Percentiles rank a stretch among this genome's conserved stretches.
These are phyloP conservation scores for Cercospora brassicicola DNA, from an alignment of 2,329 filamentous ascomycete species.

Conservation along the genomic window DNA sequence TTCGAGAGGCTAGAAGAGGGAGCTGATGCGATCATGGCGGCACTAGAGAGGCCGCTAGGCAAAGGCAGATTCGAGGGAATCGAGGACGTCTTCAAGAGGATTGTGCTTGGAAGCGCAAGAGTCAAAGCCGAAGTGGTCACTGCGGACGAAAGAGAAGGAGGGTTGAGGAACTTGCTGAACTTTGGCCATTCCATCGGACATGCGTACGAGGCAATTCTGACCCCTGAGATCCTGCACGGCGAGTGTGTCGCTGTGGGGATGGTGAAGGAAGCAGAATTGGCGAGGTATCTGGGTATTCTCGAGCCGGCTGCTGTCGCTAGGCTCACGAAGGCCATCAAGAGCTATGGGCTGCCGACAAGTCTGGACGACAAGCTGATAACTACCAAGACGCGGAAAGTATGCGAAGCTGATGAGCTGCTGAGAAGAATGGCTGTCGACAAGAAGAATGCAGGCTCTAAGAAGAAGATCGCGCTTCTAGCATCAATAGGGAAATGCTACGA, in stretches of 20 bases:
- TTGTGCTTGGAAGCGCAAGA: constrained; percentile 85
- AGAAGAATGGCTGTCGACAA: constrained; percentile 97
- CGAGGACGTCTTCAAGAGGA: constrained; percentile 50
- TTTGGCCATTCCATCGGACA: constrained; percentile 98
- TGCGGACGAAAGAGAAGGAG: constrained; percentile 89
- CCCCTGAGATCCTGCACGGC: constrained; percentile 91
- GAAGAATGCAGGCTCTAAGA: constrained; percentile 93
- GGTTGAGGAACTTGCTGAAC: constrained; percentile 89
- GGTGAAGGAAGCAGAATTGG: constrained; percentile 95
- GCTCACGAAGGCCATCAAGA: constrained; percentile 88
- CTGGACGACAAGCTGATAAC: constrained; percentile 79
- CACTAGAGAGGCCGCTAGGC: constrained; percentile 62
- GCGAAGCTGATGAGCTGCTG: constrained; percentile 80
- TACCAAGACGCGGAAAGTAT: constrained; percentile 81
- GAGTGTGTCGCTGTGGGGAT: constrained; percentile 97
- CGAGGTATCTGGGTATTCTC: constrained; percentile 81
- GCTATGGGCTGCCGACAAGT: constrained; percentile 85
- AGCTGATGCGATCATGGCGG: constrained; percentile 71
- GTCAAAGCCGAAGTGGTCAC: constrained; percentile 96
- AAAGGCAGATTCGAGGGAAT: constrained; percentile 68
- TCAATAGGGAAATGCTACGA: constrained; percentile 87
- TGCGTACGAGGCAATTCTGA: constrained; percentile 91
- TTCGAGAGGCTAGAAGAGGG: constrained; percentile 83
- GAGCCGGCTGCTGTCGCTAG: constrained; percentile 85
- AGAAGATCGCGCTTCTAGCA: constrained; percentile 91